Evolutionary conservation across 805 yeast species (phyloP).

Genomic region (Pichia occidentalis): DNA sequence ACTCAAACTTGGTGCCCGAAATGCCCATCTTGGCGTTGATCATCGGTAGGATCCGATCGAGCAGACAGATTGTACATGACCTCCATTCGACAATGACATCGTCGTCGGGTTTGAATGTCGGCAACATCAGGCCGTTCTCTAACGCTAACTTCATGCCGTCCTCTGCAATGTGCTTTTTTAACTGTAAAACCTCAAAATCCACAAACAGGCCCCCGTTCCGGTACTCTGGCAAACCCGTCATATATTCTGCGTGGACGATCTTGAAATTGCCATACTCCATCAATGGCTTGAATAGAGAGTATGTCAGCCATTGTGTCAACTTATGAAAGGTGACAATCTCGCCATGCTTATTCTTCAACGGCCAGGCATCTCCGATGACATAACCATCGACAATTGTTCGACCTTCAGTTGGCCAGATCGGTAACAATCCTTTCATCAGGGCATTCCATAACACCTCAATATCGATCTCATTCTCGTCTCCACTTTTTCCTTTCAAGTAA

Average conservation of each 20-base stretch:
- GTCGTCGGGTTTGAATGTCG: constrained; percentile 47
- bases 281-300: constrained; percentile 51
- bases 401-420: constrained; percentile 57
- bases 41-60: constrained; percentile 46
- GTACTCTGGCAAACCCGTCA: constrained; percentile 56
- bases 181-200: constrained; percentile 44
- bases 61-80: constrained; percentile 49
- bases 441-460: constrained; percentile 46
- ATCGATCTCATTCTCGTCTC: constrained; percentile 30
- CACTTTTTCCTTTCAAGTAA: constrained; percentile 30
- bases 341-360: constrained; percentile 33
- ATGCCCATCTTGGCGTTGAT: constrained; percentile 41
- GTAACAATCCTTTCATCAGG: constrained; percentile 47
- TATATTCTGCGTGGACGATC: constrained; percentile 33
- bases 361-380: constrained; percentile 61
- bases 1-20: constrained; percentile 25
- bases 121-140: constrained; percentile 32
- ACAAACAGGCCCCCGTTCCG: constrained; percentile 60
- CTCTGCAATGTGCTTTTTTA: constrained; percentile 36
- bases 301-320: constrained; percentile 61
- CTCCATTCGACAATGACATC: constrained; percentile 67
- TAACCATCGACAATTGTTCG: constrained; percentile 44
- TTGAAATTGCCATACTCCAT: constrained; percentile 38
- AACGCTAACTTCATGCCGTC: constrained; percentile 35
- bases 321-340: constrained; percentile 56